Evolutionary conservation across 257 asterid genomes (phyloP), one percentile per base, ranked within the genome.

Genomic region (Solanum tarapatanum): DNA sequence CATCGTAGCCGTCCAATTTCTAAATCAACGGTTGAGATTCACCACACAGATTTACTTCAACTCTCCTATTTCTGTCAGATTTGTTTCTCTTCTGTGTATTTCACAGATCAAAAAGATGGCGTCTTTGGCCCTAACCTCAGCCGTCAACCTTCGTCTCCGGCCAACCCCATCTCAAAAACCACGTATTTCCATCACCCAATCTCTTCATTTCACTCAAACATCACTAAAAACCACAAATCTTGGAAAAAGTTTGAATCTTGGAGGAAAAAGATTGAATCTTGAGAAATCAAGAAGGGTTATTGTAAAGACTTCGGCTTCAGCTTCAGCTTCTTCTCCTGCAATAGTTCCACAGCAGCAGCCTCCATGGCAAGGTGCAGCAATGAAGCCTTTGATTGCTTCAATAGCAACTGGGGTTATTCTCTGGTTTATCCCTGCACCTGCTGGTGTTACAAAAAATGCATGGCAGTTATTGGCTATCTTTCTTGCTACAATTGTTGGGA

Each of bases 401-500:
- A 91, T 97, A 73, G 96, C 98, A 6, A 93, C 96, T 4, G 98
- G 99, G 14, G 92, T 94, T 8, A 85, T 95, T 19, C 87, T 97
- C 1, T 97, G 99, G 99, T 82, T 95, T 23, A 13, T 95, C 4
- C 99, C 98, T 5, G 93, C 98, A 1, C 99, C 99, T 12, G n/a
- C 89, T 0, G 98, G 98, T 1, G 98, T 95, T 45, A 91, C 98
- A 8, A 89, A 93, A 21, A 91, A 76, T 66, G 98, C 99, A 7
- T 95, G 98, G 98, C 98, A 95, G 24, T 58, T 97, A 74, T 90
- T 97, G 48, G 92, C 99, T 26, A 97, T 97, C 28, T 97, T 97
- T 91, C 62, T 97, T 14, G 98, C 99, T 83, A 97, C 99, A 82
- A 95, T 97, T 14, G 96, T 97, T 3, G 99, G 99, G 55, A 95